Conservation (phyloP, 768 basidiomycete genomes). For the Boletus fagicola region DNA sequence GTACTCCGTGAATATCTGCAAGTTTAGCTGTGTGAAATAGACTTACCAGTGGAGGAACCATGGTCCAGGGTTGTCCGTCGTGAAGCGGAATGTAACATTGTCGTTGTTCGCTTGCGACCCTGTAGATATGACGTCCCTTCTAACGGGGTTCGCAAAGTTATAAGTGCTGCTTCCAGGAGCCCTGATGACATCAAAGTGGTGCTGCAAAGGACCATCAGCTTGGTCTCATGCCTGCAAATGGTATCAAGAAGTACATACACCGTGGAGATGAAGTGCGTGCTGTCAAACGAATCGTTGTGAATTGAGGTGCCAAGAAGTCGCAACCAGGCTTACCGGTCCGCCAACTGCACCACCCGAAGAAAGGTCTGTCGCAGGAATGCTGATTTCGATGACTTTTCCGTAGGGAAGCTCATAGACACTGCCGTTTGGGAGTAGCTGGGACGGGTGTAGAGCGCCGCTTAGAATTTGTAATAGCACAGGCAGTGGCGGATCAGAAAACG, state of each 20-base stretch:
- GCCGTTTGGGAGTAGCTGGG: constrained; percentile 40
- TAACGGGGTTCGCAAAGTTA: constrained; percentile 51
- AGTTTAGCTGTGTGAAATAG: no score
- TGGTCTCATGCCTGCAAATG: neutral
- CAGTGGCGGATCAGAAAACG: constrained; percentile 32
- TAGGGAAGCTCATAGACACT: constrained; percentile 41
- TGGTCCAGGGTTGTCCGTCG: constrained; percentile 54
- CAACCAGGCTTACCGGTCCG: constrained; percentile 13
- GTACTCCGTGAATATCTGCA: neutral
- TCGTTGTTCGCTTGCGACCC: constrained; percentile 31
- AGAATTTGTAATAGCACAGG: constrained; percentile 46
- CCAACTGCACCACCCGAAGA: constrained; percentile 9
- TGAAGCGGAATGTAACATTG: constrained; percentile 55
- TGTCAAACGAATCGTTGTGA: neutral
- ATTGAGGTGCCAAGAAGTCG: neutral
- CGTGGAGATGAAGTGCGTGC: constrained; percentile 46
- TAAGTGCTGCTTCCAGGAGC: constrained; percentile 37
- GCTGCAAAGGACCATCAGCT: constrained; percentile 26
- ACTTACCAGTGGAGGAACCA: constrained; percentile 26
- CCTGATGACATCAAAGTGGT: constrained; percentile 41
- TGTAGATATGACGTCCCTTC: constrained; percentile 45
- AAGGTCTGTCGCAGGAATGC: constrained; percentile 28
- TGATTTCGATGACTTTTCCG: constrained; percentile 46
- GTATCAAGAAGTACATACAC: constrained; percentile 30
- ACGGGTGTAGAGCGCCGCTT: constrained; percentile 34